Conservation (phyloP, 1,139 yeast species). For the Wickerhamomyces sp. region DNA sequence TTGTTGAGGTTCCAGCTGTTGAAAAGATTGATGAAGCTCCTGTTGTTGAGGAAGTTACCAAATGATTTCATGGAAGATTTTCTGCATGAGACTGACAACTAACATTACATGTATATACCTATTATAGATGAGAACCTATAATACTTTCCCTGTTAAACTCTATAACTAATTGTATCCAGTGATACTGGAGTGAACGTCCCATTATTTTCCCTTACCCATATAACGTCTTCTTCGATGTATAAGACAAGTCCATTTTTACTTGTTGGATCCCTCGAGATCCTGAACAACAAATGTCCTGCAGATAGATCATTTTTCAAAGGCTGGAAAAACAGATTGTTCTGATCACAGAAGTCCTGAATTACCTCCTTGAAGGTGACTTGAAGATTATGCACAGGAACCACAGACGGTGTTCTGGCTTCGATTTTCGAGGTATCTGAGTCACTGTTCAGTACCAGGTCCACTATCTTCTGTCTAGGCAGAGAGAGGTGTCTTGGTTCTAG, state of each 20-base stretch:
- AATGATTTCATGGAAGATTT: background rate
- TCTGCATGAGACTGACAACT: too few relatives aligned
- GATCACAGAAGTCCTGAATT: constrained; percentile 37
- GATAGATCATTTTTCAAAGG: constrained; percentile 13
- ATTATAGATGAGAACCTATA: background rate
- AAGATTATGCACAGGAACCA: constrained; percentile 27
- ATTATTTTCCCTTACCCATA: constrained; percentile 31
- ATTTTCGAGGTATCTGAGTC: too few relatives aligned
- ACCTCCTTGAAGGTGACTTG: constrained; percentile 42
- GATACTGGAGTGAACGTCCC: constrained; percentile 31
- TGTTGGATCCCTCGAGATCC: constrained; percentile 27
- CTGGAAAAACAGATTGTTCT: constrained; percentile 24
- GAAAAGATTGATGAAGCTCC: background rate
- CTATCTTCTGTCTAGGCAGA: background rate
- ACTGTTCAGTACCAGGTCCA: constrained; percentile 2
- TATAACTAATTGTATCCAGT: constrained; percentile 23
- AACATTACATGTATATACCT: too few relatives aligned
- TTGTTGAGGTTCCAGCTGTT: constrained; percentile 4
- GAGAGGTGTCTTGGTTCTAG: constrained; percentile 5
- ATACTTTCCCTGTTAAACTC: background rate
- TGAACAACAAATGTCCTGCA: constrained; percentile 31
- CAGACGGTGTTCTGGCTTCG: too few relatives aligned
- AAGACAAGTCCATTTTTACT: constrained; percentile 30
- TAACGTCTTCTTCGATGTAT: constrained; percentile 41
- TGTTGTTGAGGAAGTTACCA: background rate